phyloP scores from a whole-genome alignment of 2,329 filamentous ascomycete genomes.

The Fusarium sp. region DNA sequence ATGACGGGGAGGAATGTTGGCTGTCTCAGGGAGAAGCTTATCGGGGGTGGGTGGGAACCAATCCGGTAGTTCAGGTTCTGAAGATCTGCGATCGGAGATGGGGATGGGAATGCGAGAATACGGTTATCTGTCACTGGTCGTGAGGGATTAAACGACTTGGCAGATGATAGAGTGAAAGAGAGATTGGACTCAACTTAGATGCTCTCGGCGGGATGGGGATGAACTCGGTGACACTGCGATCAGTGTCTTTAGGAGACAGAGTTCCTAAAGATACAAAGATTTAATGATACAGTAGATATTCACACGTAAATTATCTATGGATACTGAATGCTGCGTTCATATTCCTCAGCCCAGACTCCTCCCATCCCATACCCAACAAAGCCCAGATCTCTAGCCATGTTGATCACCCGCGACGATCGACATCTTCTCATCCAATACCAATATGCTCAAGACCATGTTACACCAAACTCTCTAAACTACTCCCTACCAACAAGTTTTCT shows the following conservation, averaged over 20 bases:
- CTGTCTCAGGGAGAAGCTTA: not conserved
- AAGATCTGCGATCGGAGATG: not conserved
- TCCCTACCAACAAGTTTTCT: not conserved
- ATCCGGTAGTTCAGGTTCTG: not conserved
- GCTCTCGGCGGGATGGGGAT: not conserved
- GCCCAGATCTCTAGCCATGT: not conserved
- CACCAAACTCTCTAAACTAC: not conserved
- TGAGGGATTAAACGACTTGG: not conserved
- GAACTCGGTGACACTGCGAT: too few relatives aligned
- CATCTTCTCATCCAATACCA: not conserved
- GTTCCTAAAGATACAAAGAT: fast-evolving
- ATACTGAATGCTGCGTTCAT: not conserved
- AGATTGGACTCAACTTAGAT: not conserved
- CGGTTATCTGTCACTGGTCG: not conserved
- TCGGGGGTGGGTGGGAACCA: not conserved
- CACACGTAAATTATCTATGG: fast-evolving
- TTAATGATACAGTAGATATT: not conserved
- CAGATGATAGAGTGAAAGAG: not conserved
- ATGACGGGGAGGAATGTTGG: slow-evolving; percentile 10
- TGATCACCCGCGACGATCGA: not conserved
- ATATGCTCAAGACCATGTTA: too few relatives aligned
- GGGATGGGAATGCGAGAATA: not conserved
- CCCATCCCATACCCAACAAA: not conserved
- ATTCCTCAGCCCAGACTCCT: not conserved
- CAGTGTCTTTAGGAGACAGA: too few relatives aligned